Conservation (phyloP, 2,329 filamentous ascomycete genomes). For the Aureobasidium leucospermi region DNA sequence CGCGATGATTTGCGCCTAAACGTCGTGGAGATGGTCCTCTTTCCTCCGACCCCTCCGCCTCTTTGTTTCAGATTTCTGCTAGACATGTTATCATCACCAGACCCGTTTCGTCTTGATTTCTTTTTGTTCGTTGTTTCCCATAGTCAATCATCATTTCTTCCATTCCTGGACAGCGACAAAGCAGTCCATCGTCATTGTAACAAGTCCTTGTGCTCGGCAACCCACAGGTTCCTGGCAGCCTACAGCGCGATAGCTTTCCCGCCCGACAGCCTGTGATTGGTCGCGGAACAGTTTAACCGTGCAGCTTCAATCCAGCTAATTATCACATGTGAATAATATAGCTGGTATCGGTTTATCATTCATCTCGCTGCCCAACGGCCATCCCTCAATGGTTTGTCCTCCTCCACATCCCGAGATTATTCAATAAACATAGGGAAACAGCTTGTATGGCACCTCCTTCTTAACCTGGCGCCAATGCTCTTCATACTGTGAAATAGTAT, state of each 20-base stretch:
- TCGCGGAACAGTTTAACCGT: neutral
- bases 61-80: neutral
- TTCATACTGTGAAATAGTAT: conserved; percentile 18
- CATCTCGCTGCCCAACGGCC: neutral
- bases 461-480: conserved; percentile 21
- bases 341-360: neutral
- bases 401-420: neutral
- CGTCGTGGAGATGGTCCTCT: neutral
- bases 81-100: neutral
- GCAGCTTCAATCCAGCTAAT: neutral
- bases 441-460: conserved; percentile 21
- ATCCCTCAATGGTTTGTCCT: neutral
- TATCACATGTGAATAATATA: neutral
- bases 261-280: neutral
- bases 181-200: neutral
- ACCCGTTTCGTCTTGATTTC: neutral
- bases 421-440: conserved; percentile 22
- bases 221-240: neutral
- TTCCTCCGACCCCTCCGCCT: neutral
- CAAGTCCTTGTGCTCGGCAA: neutral
- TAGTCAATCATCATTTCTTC: neutral
- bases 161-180: neutral
- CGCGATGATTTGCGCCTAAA: neutral
- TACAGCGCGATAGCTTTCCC: neutral
- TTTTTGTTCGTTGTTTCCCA: neutral